Evolutionary conservation across 202 grass and related monocot genomes (phyloP).

Genomic region (Panicum virgatum): DNA sequence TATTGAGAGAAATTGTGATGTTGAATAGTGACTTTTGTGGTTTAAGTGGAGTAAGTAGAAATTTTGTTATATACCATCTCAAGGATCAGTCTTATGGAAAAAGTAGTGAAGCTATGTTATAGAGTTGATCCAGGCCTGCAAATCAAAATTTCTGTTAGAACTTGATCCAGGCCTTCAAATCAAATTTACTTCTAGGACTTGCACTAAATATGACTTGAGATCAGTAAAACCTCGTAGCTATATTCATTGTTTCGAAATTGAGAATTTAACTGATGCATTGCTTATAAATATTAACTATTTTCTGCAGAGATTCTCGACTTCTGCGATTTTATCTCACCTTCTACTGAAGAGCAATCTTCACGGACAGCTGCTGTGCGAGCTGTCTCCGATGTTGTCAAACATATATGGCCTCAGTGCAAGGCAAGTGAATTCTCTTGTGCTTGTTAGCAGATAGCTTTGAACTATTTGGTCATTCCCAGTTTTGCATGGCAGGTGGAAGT

Average conservation of each 20-base stretch:
- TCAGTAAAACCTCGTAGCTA: not conserved
- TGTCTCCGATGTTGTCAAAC: constrained; percentile 82
- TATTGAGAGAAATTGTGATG: not conserved
- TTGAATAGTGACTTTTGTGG: not conserved
- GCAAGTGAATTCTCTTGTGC: constrained; percentile 25
- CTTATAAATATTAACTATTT: constrained; percentile 40
- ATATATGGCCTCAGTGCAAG: constrained; percentile 96
- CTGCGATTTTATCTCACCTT: constrained; percentile 79
- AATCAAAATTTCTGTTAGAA: constrained; percentile 1
- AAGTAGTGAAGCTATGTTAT: constrained; percentile 2
- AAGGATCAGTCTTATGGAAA: not conserved
- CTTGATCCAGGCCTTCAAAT: not conserved
- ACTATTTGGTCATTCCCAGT: constrained; percentile 34
- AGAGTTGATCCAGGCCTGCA: not conserved
- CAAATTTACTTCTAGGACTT: constrained; percentile 22
- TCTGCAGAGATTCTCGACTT: constrained; percentile 93
- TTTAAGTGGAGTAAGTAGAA: not conserved
- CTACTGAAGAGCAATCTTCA: constrained; percentile 87
- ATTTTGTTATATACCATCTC: not conserved
- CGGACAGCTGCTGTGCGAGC: constrained; percentile 68
- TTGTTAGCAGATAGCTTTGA: constrained; percentile 14
- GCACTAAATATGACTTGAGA: not conserved
- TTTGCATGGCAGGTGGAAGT: constrained; percentile 74
- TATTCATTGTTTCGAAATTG: constrained; percentile 16
- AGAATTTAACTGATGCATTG: not conserved